Evolutionary conservation across 148 eudicot species (phyloP), one percentile per base, ranked within the genome.

Genomic region (Camellia japonica): DNA sequence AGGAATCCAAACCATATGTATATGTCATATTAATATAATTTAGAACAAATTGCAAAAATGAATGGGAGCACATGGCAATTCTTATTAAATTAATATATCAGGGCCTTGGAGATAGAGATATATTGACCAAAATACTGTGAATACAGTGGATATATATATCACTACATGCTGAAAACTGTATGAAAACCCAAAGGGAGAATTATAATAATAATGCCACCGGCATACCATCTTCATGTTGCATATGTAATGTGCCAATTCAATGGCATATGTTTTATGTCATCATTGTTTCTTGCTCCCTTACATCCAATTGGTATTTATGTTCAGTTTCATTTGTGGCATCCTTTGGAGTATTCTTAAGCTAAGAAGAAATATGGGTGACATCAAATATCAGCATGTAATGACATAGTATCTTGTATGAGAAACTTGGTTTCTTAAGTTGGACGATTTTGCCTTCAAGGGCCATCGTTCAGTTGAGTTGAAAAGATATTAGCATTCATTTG

Each of bases 111-210:
- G 55, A 9, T 46, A 46, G 7, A 1, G 54, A 70, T 6, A 55
- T 55, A 55, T 12, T 55, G 58, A 55, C 10, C 3, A 55, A 49
- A 4, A 55, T 55, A 11, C 11, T 55, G 58, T 2, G 3, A 11
- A 51, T 51, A 51, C 54, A 51, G 54, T 51, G 58, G 10, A 4
- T 49, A 4, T 5, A 55, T 55, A 11, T 55, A 55, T 55, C 58
- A 8, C 10, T 55, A 55, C 73, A 46, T 70, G 55, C 38, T 70
- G 73, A n/a, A 70, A 70, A 70, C 54, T 18, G 43, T 68, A 51
- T 68, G 72, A 43, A 68, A 51, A 51, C 23, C 49, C 7, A 18
- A 43, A 44, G 49, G 23, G 55, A 46, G 55, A 70, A 70, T 18
- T 44, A 0, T n/a, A 9, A 44, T 7, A 18, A 46, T 46, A n/a